A percentile compares a stretch with the other conserved stretches of the same genome.
phyloP scores from a whole-genome alignment of 2,329 filamentous ascomycete species.

The Eurotiales sp. region DNA sequence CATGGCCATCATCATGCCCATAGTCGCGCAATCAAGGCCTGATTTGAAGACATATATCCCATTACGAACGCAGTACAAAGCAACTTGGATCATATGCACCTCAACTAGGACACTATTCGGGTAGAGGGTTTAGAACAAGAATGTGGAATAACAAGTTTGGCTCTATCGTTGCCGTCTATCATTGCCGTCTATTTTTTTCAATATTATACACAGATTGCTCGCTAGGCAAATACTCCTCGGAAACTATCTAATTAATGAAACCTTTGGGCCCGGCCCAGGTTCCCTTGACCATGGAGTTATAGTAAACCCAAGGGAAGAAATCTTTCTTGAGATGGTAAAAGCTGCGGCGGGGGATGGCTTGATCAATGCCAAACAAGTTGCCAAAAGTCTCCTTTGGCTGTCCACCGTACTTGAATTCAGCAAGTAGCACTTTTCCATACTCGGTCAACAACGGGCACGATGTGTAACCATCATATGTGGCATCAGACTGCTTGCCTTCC shows the following conservation, averaged over 20 bases:
- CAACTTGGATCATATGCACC: too few species aligned
- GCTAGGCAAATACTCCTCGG: not conserved
- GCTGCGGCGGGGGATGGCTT: slow-evolving; percentile 51
- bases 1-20: slow-evolving; percentile 14
- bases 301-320: slow-evolving; percentile 66
- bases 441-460: slow-evolving; percentile 54
- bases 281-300: slow-evolving; percentile 58
- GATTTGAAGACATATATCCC: not conserved
- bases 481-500: slow-evolving; percentile 45
- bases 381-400: slow-evolving; percentile 62
- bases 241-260: slow-evolving; percentile 23
- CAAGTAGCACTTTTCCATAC: slow-evolving; percentile 61
- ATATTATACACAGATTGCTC: not conserved
- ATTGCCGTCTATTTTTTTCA: not conserved
- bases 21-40: not conserved
- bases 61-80: too few species aligned
- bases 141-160: too few species aligned
- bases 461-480: slow-evolving; percentile 53
- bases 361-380: slow-evolving; percentile 54
- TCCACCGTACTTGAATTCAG: slow-evolving; percentile 63
- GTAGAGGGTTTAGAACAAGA: too few species aligned
- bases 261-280: slow-evolving; percentile 61
- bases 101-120: too few species aligned
- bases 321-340: slow-evolving; percentile 65
- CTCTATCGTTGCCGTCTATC: not conserved